Conservation (phyloP, 1,284 basidiomycete genomes). For the Boletus mariae region DNA sequence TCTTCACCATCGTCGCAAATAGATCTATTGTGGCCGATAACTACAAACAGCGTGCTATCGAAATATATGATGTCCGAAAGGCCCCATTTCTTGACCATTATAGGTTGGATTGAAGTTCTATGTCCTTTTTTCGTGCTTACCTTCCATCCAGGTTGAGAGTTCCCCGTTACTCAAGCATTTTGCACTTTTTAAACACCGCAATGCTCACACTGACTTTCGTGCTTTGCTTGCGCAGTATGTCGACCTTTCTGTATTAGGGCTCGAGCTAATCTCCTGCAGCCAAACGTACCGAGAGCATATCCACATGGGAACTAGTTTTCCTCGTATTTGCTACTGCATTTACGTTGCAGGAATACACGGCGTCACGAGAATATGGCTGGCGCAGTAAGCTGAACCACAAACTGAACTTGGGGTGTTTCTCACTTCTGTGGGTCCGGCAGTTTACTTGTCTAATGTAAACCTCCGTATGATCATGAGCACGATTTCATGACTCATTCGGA, state of each 20-base stretch:
- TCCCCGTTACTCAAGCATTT: slow-evolving; percentile 72
- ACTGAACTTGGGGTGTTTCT: neutral
- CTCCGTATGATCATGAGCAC: neutral
- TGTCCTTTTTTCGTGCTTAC: slow-evolving; percentile 5
- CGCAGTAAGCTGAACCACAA: slow-evolving; percentile 52
- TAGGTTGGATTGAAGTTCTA: slow-evolving; percentile 38
- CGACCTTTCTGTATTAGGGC: neutral
- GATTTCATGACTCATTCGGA: slow-evolving; percentile 2
- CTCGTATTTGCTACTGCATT: slow-evolving; percentile 76
- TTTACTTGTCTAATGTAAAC: slow-evolving; percentile 76
- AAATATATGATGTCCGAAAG: slow-evolving; percentile 69
- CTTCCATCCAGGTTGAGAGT: slow-evolving; percentile 60
- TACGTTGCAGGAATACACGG: slow-evolving; percentile 76
- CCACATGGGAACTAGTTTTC: slow-evolving; percentile 67
- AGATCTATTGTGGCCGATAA: slow-evolving; percentile 81
- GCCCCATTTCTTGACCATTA: slow-evolving; percentile 85
- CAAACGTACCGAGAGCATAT: slow-evolving; percentile 49
- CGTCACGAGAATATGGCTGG: slow-evolving; percentile 82
- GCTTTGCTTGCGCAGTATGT: slow-evolving; percentile 68
- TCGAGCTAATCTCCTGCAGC: slow-evolving; percentile 38
- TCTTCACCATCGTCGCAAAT: slow-evolving; percentile 62
- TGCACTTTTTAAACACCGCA: slow-evolving; percentile 78
- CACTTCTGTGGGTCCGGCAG: slow-evolving; percentile 36
- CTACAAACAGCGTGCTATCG: slow-evolving; percentile 74
- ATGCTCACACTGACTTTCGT: slow-evolving; percentile 68